Evolutionary conservation across 2,329 filamentous ascomycete species (phyloP), one percentile per base, ranked within the genome.

Genomic region (Colletotrichum sublineola): DNA sequence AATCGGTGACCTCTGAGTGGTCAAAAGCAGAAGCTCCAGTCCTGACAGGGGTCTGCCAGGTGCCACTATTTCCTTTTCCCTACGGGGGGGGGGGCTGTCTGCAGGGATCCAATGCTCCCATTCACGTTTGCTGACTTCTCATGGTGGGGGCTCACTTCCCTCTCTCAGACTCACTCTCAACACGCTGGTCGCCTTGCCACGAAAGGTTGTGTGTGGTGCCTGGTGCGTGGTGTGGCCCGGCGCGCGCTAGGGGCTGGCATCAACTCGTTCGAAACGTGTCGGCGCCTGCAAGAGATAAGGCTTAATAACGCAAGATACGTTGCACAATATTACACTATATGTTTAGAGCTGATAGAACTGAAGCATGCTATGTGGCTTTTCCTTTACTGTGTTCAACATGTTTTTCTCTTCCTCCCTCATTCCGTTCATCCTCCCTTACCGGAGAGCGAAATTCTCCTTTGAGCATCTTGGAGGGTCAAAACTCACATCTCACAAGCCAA

Each of bases 1-100:
- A 74, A 72, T 74, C 63, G 68, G 12, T n/a, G 48, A 20, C 7
- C 60, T 61, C 53, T 74, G 64, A 74, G 12, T 72, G 72, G 72
- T 12, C 68, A 63, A 60, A 69, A 55, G 46, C 52, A 14, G 31
- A 40, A 64, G 69, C 69, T 64, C 60, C 69, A 64, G 69, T 63
- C 31, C 38, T 18, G 31, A 61, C 65, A 48, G 40, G 69, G 65
- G 66, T 31, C 9, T 65, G 24, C 38, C 44, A 53, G 40, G 66
- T 36, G 24, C 66, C 69, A 60, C 66, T 72, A 42, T 56, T 72
- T 68, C 31, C 52, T 62, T 63, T 55, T 63, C 33, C 18, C 20
- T 42, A 53, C 24, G 53, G 68, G 63, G 55, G 29, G 20, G 55
- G 60, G 60, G 60, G 24, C 46, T 50, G 53, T 55, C 48, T 72